Evolutionary conservation across 148 eudicot genomes (phyloP).

Genomic region (Oxyria digyna): DNA sequence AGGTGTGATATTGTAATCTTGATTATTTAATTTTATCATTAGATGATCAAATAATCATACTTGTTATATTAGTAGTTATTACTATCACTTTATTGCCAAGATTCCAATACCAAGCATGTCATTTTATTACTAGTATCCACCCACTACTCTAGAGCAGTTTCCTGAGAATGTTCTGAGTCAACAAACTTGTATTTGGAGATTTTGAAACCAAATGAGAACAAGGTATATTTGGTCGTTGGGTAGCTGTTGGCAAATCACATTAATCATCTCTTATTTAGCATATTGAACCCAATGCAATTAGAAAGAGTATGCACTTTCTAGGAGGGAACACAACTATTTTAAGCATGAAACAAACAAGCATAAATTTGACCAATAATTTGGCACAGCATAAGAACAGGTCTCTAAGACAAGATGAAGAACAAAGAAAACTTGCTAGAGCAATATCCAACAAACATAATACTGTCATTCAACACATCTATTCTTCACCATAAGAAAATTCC

Average conservation of each 20-base stretch:
- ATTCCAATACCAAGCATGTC: no score
- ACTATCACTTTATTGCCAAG: neutral
- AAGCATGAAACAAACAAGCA: neutral
- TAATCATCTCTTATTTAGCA: neutral
- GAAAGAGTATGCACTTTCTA: neutral
- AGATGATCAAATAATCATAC: neutral
- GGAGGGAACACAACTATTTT: neutral
- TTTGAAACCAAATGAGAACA: neutral
- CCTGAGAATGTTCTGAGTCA: neutral
- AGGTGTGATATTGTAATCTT: neutral
- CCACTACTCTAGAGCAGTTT: neutral
- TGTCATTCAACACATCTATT: neutral
- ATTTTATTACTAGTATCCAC: neutral
- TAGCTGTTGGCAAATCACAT: neutral
- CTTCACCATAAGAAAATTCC: neutral
- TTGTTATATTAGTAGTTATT: no score
- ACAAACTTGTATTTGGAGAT: neutral
- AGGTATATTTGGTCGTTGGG: neutral
- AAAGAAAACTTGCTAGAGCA: neutral
- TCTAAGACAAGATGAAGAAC: neutral
- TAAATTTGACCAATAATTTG: neutral
- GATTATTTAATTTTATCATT: neutral
- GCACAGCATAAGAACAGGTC: neutral
- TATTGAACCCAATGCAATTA: neutral
- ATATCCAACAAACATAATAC: neutral